Evolutionary conservation across 2,329 filamentous ascomycete species (phyloP), one percentile per base, ranked within the genome.

Genomic region (Cordyceps cicadae): DNA sequence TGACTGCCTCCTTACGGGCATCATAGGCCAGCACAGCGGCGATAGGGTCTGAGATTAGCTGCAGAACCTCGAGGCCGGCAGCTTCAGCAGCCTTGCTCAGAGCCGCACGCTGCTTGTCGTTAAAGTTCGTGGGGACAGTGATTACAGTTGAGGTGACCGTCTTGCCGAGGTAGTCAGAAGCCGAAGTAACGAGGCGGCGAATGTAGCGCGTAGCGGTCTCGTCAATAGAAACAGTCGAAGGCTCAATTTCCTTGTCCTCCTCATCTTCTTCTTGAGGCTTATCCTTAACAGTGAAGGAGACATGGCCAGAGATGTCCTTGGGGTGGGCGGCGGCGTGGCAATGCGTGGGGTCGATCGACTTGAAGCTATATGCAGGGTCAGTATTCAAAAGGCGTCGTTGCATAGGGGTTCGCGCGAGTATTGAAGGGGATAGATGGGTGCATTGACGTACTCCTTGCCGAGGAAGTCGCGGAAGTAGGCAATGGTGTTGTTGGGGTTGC

Each of bases 381-480:
- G 29, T 52, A 9, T 34, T 7, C n/a, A 1, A 34, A 15, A 9
- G 9, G 8, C 5, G 11, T 11, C 29, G 29, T 29, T 6, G 29
- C 5, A 5, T 8, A 6, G 29, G 29, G 5, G 29, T 19, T 46
- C n/a, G 43, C 41, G 15, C 17, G n/a, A 46, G 43, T 11, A 17
- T 46, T 11, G 3, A n/a, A 45, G 5, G 5, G 29, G 11, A 15
- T 7, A 5, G 17, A 15, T 5, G 41, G 14, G 1, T n/a, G 15
- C 5, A n/a, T 17, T 4, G 29, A 72, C 84, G 62, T 86, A 95
- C 89, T 96, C 89, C 83, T 96, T 90, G 68, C 94, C 94, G 58
- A 99, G 77, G 76, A 92, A 97, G 71, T 99, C 94, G 76, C 92
- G 87, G 82, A 97, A 99, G 80, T 90, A 96, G 72, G 91, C 90